Base-by-base conservation (phyloP, 495 filamentous ascomycete genomes). In the Penicillium goetzii region DNA sequence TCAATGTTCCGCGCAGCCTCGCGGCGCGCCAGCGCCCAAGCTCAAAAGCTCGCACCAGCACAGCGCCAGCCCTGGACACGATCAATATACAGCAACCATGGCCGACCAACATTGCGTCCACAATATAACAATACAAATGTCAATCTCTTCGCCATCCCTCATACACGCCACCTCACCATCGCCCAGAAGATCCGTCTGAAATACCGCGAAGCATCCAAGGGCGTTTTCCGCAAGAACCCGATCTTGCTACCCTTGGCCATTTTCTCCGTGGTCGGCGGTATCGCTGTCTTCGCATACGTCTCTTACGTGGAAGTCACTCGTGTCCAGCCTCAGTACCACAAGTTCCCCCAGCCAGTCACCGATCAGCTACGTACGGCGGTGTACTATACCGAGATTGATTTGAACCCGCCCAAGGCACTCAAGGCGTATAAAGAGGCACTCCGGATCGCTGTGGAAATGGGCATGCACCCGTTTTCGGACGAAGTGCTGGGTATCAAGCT, bases 401-500 rank as follows among this genome's bases (percentile, higher is more conserved):
- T 88, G 10, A 85, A 95, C 45, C 86, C 89, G n/a, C 76, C 85
- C 52, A 81, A 86, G 53, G 93, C 95, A 2, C 76, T 96, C 41
- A 88, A 90, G 58, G 89, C 92, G 74, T 98, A 96, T 74, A 85
- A 85, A 61, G 80, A 88, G 52, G 95, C 94, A 3, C 74, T 98
- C 45, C 77, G 83, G 62, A 80, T 87, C 17, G 91, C 90, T 38
- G 74, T 84, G 21, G 86, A 93, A 69, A 65, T 89, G 45, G 85
- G 86, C 0, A 87, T 99, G 78, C 91, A 97, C 73, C 90, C 90
- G 3, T 95, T 92, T 67, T 91, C 89, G 3, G 90, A 97, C 61
- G 95, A 97, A 68, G 85, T 97, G 15, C 79, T 97, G 52, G 95
- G 95, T 0, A 85, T 99, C 21, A 95, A 91, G 77, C 85, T 97